Evolutionary conservation across 495 filamentous ascomycete genomes (phyloP), one percentile per base, ranked within the genome.

Genomic region (Annulohypoxylon moriforme): DNA sequence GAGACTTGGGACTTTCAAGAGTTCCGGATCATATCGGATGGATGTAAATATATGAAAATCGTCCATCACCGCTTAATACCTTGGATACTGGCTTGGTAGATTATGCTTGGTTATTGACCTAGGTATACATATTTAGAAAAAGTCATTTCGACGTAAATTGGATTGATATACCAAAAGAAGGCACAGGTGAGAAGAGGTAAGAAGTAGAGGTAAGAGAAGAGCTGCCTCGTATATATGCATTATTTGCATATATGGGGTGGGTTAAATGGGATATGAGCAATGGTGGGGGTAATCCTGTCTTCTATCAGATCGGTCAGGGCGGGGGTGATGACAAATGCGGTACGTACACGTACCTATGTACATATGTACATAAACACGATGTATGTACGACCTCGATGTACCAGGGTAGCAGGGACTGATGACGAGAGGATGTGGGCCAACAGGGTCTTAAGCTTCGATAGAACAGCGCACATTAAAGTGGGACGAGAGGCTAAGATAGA

Each of bases 21-120:
- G 88, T 5, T 76, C 69, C 8, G 88, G 89, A 71, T 97, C 94
- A 77, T 91, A 94, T 60, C 90, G 91, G 56, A 96, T 85, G 8
- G 93, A 90, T 1, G 92, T 89, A 64, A 94, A 91, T 68, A 95
- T 82, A 40, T 85, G 78, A 68, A 93, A 92, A 36, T 69, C 65
- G 29, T 63, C 58, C 73, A 75, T 78, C 53, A 57, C 46, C 5
- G 27, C n/a, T 20, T 11, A 31, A 13, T 42, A 31, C 22, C 11
- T 0, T n/a, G 3, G 24, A 25, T 29, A 29, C 14, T 9, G 47
- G 24, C 24, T 24, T 63, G 1, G 14, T 52, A 20, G 29, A 22
- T 14, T 47, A 47, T 47, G 13, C 6, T 6, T 61, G 8, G 31
- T 34, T 20, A n/a, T 25, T 10, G 25, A 40, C 36, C 36, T 40